Percentiles rank a stretch among this genome's conserved stretches.
phyloP scores from a whole-genome alignment of 176 grass and related monocot species.

The Echinochloa phyllopogon region DNA sequence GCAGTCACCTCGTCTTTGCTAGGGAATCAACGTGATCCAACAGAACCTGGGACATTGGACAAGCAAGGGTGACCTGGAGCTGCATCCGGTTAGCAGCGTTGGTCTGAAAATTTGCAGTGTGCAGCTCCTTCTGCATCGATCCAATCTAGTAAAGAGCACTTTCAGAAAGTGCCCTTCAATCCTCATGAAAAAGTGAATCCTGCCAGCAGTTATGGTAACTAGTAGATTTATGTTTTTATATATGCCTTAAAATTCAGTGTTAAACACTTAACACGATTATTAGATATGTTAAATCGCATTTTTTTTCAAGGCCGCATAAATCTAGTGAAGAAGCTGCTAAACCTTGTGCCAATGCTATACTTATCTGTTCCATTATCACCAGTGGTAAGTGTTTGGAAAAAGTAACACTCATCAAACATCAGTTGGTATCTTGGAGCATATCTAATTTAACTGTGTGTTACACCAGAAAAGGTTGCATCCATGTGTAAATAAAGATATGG shows the following conservation, averaged over 20 bases:
- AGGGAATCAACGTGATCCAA: conserved; percentile 48
- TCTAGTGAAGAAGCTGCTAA: not conserved
- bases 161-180: not conserved
- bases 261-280: not conserved
- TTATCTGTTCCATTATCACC: not conserved
- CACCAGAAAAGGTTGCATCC: not conserved
- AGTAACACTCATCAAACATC: not conserved
- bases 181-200: not conserved
- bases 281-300: not conserved
- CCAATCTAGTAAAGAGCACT: not conserved
- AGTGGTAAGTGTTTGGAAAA: not conserved
- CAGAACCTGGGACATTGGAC: conserved; percentile 19
- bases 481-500: not conserved
- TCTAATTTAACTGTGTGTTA: not conserved
- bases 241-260: not conserved
- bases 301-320: not conserved
- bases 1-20: not conserved
- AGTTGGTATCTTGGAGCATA: not conserved
- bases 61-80: conserved; percentile 4
- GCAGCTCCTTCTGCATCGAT: conserved; percentile 2
- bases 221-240: not conserved
- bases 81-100: not conserved
- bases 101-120: conserved; percentile 1
- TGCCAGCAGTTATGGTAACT: not conserved
- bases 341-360: not conserved